Evolutionary conservation across 1,284 basidiomycete genomes (phyloP), one percentile per base, ranked within the genome.

Genomic region (Ustanciosporium gigantosporum): DNA sequence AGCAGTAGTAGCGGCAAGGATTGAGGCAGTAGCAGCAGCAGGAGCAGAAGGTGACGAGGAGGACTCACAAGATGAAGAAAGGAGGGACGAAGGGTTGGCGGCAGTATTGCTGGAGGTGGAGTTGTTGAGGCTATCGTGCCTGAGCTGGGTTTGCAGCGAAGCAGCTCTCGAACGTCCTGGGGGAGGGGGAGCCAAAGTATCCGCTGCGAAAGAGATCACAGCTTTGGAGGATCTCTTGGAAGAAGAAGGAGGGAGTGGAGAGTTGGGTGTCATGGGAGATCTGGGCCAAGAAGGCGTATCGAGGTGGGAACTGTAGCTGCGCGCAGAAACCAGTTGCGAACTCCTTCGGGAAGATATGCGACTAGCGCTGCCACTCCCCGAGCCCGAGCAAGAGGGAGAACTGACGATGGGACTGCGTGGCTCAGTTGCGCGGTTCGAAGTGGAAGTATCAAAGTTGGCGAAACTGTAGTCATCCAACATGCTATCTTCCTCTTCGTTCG

Each of bases 391-490:
- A n/a, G n/a, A n/a, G n/a, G n/a, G n/a, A n/a, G n/a, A n/a, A n/a
- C n/a, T n/a, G n/a, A n/a, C n/a, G n/a, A n/a, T n/a, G n/a, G n/a
- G n/a, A n/a, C n/a, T n/a, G n/a, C n/a, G n/a, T n/a, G n/a, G n/a
- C n/a, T n/a, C n/a, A n/a, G n/a, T n/a, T n/a, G n/a, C n/a, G 17
- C 51, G 29, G 34, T 61, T 61, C 2, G 51, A 47, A 4, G n/a
- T 41, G n/a, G 29, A 32, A 21, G 51, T 55, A 22, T 55, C 39
- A 9, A 61, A 25, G 4, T 15, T 44, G 21, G 51, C 51, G 36
- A 61, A 61, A 11, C 40, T 43, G 38, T 61, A 55, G 41, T 61
- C 51, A 25, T 51, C 40, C 20, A 61, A 44, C 43, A 55, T 43
- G 23, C 44, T 45, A 31, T 61, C 51, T 17, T 61, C 51, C 17